Conservation (phyloP, 345 rosid genomes). For the Acer yangbiense region DNA sequence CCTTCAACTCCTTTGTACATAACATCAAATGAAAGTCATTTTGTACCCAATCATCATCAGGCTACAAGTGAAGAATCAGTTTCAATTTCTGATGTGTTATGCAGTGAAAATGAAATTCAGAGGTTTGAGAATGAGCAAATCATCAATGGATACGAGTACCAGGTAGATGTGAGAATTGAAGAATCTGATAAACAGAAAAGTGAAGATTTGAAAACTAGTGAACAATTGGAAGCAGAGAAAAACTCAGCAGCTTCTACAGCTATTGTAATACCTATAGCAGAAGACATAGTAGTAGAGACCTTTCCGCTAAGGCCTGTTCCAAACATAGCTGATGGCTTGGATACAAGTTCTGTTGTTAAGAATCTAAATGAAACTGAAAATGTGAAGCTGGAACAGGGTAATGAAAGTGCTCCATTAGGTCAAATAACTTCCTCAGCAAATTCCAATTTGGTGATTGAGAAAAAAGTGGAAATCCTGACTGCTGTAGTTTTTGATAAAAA, state of each 20-base stretch:
- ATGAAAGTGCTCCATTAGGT: constrained; percentile 16
- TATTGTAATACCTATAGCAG: constrained; percentile 20
- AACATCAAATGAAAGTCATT: constrained; percentile 40
- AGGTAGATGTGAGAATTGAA: constrained; percentile 21
- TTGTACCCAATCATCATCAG: constrained; percentile 30
- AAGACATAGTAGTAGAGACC: constrained; percentile 49
- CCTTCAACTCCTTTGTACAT: constrained; percentile 42
- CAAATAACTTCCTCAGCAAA: constrained; percentile 17
- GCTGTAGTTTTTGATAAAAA: constrained; percentile 22
- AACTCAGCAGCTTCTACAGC: constrained; percentile 20
- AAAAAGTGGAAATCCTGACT: constrained; percentile 14
- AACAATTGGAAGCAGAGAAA: constrained; percentile 22
- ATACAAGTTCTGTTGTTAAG: constrained; percentile 25
- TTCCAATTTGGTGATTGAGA: constrained; percentile 26
- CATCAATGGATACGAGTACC: constrained; percentile 38
- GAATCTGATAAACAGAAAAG: constrained; percentile 26
- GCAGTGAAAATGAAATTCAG: constrained; percentile 27
- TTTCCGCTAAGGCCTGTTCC: constrained; percentile 52
- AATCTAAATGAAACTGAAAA: constrained; percentile 25
- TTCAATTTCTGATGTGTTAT: constrained; percentile 23
- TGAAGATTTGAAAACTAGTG: constrained; percentile 28
- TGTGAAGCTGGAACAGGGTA: constrained; percentile 20
- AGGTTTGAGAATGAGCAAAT: constrained; percentile 28
- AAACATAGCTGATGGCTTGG: constrained; percentile 22
- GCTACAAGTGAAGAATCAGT: constrained; percentile 26